These are phyloP conservation scores for Spathaspora hagerdaliae DNA, from an alignment of 805 yeast genomes.

Conservation along the genomic window DNA sequence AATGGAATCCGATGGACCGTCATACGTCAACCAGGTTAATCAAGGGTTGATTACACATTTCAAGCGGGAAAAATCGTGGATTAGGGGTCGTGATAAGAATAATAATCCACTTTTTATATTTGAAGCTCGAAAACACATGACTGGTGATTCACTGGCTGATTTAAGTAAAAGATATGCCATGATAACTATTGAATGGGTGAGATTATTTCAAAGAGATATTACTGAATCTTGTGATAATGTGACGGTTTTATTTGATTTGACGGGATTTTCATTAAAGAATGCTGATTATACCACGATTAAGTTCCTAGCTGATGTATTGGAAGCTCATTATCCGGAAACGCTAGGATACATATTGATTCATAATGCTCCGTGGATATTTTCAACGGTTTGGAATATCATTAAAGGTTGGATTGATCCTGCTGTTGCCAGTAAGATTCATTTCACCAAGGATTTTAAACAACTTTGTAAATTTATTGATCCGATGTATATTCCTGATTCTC, in stretches of 20 bases:
- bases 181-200: slow-evolving; percentile 73
- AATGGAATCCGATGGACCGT: slow-evolving; percentile 68
- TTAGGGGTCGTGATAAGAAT: slow-evolving; percentile 68
- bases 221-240: slow-evolving; percentile 61
- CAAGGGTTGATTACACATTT: slow-evolving; percentile 53
- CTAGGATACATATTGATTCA: slow-evolving; percentile 84
- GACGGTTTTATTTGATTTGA: slow-evolving; percentile 79
- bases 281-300: slow-evolving; percentile 93
- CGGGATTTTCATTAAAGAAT: slow-evolving; percentile 82
- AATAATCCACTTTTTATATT: slow-evolving; percentile 80
- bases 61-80: slow-evolving; percentile 63
- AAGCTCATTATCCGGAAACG: slow-evolving; percentile 95
- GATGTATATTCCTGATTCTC: slow-evolving; percentile 57
- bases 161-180: slow-evolving; percentile 77
- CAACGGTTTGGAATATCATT: slow-evolving; percentile 89
- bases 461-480: slow-evolving; percentile 57
- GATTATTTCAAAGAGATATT: slow-evolving; percentile 54
- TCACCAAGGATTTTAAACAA: slow-evolving; percentile 69
- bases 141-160: slow-evolving; percentile 64
- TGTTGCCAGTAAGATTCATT: slow-evolving; percentile 84
- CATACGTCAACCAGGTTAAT: slow-evolving; percentile 38
- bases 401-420: slow-evolving; percentile 96
- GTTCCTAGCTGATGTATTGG: slow-evolving; percentile 83
- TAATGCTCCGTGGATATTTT: slow-evolving; percentile 95
- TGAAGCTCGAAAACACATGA: slow-evolving; percentile 68